Conservation (phyloP, 352 stramenopile genomes). For the Stephanocyclus meneghinianus region DNA sequence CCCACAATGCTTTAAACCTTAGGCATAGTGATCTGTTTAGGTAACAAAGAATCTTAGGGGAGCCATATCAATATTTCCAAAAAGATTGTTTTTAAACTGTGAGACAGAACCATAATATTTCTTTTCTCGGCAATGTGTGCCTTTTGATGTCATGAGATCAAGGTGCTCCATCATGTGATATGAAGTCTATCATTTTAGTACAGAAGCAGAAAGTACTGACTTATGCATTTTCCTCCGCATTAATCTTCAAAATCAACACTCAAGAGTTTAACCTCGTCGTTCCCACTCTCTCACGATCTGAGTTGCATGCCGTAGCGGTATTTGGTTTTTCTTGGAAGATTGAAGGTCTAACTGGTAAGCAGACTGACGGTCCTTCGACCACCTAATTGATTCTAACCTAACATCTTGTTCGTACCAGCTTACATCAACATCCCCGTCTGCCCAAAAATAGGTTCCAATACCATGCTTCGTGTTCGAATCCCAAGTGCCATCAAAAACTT, state of each 20-base stretch:
- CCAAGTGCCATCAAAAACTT: slow-evolving; percentile 60
- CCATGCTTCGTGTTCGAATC: slow-evolving; percentile 51
- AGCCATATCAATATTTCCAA: no score
- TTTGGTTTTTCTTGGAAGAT: slow-evolving; percentile 44
- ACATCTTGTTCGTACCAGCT: slow-evolving; percentile 52
- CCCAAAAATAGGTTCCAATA: slow-evolving; percentile 52
- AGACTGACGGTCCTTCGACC: slow-evolving; percentile 46
- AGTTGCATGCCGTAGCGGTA: slow-evolving; percentile 35
- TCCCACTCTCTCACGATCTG: slow-evolving; percentile 44
- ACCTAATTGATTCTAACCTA: slow-evolving; percentile 48
- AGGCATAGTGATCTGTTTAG: no score
- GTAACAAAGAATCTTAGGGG: no score
- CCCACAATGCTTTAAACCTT: no score
- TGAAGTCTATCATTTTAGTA: no score
- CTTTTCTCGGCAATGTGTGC: no score
- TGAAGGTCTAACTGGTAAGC: slow-evolving; percentile 42
- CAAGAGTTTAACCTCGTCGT: no score
- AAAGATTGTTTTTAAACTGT: no score
- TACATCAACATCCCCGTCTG: slow-evolving; percentile 53
- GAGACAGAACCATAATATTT: no score
- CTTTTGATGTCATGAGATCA: neutral
- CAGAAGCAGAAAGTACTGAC: no score
- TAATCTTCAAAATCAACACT: no score
- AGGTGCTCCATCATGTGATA: neutral
- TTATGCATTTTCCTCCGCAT: no score